Evolutionary conservation across 306 rosid species (phyloP), one percentile per base, ranked within the genome.

Genomic region (Prunus persica): DNA sequence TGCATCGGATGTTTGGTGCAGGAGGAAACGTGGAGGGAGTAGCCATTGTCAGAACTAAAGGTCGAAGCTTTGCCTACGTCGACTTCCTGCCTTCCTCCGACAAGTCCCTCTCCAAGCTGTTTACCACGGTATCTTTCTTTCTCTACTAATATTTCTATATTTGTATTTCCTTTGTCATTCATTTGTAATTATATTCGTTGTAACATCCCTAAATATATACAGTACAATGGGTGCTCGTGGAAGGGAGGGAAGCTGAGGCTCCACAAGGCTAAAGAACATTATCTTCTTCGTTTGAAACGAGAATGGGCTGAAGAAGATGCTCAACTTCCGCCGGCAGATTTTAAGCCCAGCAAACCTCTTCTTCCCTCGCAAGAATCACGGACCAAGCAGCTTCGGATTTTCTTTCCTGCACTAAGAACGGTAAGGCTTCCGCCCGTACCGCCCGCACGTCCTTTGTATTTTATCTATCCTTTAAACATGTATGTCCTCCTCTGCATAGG

Each of bases 191-290:
- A 19, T 19, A 19, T 16, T 2, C 8, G 6, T 54, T 54, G 11
- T 54, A 54, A n/a, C 19, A 54, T 56, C 10, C 62, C 13, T 55
- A 6, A 1, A 58, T 6, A 61, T 69, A 62, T 38, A 65, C 91
- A 91, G 98, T 94, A 94, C 62, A 94, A 90, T 87, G 98, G 98
- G 67, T 94, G 98, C 78, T 84, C 81, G 30, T 92, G 98, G 98
- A 92, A 94, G 79, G 97, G 98, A 69, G 96, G 95, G 49, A 92
- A 79, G 78, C 75, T 94, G 14, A 92, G 55, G 78, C 96, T 94
- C 62, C 95, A 92, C 84, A 94, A 88, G 74, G 98, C 98, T 19
- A 94, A 84, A 83, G 93, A 90, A 49, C 85, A 92, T 75, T 94
- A 92, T 82, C 85, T 87, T 30, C 75, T 27, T 16, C 92, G 87